Conservation (phyloP, 352 stramenopile genomes). For the Globisporangium cederbergense region DNA sequence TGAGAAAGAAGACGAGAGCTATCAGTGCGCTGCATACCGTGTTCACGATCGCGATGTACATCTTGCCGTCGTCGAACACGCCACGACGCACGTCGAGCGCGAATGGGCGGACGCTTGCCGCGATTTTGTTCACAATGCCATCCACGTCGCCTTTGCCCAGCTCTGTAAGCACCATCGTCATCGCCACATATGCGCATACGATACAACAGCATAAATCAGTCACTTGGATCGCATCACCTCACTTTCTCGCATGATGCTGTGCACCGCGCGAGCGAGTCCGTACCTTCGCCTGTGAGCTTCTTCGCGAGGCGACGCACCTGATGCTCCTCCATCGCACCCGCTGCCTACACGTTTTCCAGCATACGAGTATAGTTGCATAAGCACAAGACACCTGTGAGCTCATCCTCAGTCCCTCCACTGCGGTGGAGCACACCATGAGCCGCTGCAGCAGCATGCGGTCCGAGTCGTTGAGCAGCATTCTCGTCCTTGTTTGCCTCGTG, state of each 20-base stretch:
- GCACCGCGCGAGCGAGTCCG: slow-evolving; percentile 1
- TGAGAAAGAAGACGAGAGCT: neutral
- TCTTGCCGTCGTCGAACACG: slow-evolving; percentile 82
- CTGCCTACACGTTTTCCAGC: slow-evolving; percentile 30
- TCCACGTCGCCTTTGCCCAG: slow-evolving; percentile 51
- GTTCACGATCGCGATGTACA: slow-evolving; percentile 80
- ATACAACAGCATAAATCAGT: neutral
- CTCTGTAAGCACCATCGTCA: slow-evolving; percentile 23
- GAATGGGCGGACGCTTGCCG: slow-evolving; percentile 53
- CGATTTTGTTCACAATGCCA: slow-evolving; percentile 61
- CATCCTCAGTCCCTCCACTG: no score
- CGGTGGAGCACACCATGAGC: slow-evolving; percentile 43
- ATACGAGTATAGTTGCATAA: no score
- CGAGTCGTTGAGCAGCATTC: slow-evolving; percentile 56
- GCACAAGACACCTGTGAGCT: no score
- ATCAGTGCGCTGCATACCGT: slow-evolving; percentile 30
- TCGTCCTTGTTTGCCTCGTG: neutral
- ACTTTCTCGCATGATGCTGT: neutral
- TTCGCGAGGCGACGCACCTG: slow-evolving; percentile 46
- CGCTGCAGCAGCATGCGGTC: slow-evolving; percentile 75
- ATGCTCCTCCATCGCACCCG: slow-evolving; percentile 64
- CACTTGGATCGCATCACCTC: neutral
- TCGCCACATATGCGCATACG: neutral
- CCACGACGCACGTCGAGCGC: slow-evolving; percentile 67
- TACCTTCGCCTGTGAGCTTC: slow-evolving; percentile 68